Base-by-base conservation (phyloP, 2,329 filamentous ascomycete genomes). In the Fusarium longipes region DNA sequence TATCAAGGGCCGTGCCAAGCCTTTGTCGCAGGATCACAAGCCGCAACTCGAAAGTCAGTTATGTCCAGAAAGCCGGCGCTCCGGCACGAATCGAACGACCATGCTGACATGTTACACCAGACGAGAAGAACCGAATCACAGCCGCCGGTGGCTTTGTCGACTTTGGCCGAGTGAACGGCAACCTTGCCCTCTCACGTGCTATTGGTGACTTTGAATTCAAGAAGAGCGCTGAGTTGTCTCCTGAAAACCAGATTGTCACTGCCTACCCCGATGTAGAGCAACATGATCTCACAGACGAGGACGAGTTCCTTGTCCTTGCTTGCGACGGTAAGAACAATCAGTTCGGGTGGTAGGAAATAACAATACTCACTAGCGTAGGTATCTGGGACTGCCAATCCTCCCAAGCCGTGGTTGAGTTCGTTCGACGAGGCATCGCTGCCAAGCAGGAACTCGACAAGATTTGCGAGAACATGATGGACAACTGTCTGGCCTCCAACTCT, bases 391-490 rank as follows among this genome's bases (percentile, higher is more conserved):
- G 96, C 80, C 96, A 98, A 80, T 97, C 96, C 57, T 99, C 96
- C 43, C 96, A 99, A 83, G 93, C 95, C 36, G 96, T 99, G 32
- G 84, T 98, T 72, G 96, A 99, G 80, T 99, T 99, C 77, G 96
- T 98, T 68, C 89, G 96, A 78, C 91, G 96, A 77, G 96, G 96
- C 57, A 97, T 99, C 78, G 95, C 93, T 48, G 94, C 94, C 50
- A 97, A 97, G 84, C 96, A 99, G 82, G 92, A 96, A 48, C 87
- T 99, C 50, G 89, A 94, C 56, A 92, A 92, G 78, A 98, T 99
- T 75, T 98, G 95, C 80, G 96, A 99, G 82, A 99, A 99, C 83
- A 97, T 99, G 93, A 99, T 99, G 96, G 95, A 99, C 84, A 99
- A 98, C 83, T 99, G 96, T 78, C 86, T 99, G 70, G 94, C 96